These are phyloP conservation scores for Articulospora tetracladia DNA, from an alignment of 495 filamentous ascomycete genomes.

Conservation along the genomic window DNA sequence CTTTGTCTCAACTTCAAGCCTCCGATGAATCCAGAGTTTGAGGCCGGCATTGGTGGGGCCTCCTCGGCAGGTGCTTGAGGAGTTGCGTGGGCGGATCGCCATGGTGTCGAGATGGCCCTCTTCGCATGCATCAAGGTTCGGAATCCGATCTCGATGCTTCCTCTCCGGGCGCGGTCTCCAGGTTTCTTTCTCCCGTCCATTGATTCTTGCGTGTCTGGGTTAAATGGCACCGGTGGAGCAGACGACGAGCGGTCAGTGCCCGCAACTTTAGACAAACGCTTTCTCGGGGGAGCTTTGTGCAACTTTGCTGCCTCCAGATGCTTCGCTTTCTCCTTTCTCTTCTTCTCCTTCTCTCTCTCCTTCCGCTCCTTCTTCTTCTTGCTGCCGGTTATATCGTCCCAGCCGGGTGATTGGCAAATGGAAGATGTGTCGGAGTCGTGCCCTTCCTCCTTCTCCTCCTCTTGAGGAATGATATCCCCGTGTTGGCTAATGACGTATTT, in stretches of 20 bases:
- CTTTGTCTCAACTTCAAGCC: constrained; percentile 28
- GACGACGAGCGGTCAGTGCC: constrained; percentile 12
- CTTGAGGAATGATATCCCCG: constrained; percentile 14
- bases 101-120: constrained; percentile 5
- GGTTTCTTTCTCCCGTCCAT: neutral
- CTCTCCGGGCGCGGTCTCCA: constrained; percentile 1
- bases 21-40: constrained; percentile 24
- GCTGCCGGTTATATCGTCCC: constrained; percentile 43
- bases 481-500: constrained; percentile 16
- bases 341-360: constrained; percentile 38
- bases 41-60: neutral
- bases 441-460: constrained; percentile 1
- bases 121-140: constrained; percentile 9
- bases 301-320: constrained; percentile 27
- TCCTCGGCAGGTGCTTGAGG: neutral
- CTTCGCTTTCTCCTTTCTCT: constrained; percentile 34
- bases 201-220: neutral
- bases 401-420: constrained; percentile 53
- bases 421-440: constrained; percentile 42
- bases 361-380: constrained; percentile 45
- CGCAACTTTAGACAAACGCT: constrained; percentile 8
- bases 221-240: neutral
- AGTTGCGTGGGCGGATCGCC: constrained; percentile 8
- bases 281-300: constrained; percentile 28
- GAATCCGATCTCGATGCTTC: constrained; percentile 17